A percentile compares a stretch with the other conserved stretches of the same genome.
Conservation (phyloP, 179 eudicot genomes). For the Dionaea muscipula region DNA sequence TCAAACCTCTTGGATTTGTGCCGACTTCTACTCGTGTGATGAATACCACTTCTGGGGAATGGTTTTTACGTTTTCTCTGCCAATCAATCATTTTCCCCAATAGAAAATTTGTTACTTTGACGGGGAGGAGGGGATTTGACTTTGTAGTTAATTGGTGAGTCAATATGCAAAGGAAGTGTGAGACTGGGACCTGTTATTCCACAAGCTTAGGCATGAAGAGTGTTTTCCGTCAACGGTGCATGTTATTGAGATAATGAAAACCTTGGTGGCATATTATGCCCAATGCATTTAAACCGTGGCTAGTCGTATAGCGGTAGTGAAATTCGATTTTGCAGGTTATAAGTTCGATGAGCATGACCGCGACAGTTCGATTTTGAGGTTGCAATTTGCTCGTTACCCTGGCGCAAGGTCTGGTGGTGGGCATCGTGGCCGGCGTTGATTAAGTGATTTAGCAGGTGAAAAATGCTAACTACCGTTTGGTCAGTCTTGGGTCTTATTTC, state of each 20-base stretch:
- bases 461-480: slow-evolving; percentile 19
- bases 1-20: too few relatives aligned
- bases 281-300: slow-evolving; percentile 18
- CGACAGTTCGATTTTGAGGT: slow-evolving; percentile 49
- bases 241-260: neutral
- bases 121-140: too few relatives aligned
- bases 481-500: slow-evolving; percentile 23
- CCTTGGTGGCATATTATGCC: slow-evolving; percentile 2
- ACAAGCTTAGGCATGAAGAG: neutral
- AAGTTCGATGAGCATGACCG: slow-evolving; percentile 78
- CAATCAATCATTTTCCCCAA: too few relatives aligned
- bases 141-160: too few relatives aligned
- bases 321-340: slow-evolving; percentile 87
- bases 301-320: slow-evolving; percentile 31
- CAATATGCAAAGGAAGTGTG: too few relatives aligned
- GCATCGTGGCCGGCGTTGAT: slow-evolving; percentile 66
- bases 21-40: too few relatives aligned
- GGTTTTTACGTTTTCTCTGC: too few relatives aligned
- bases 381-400: slow-evolving; percentile 81
- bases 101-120: too few relatives aligned
- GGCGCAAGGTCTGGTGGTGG: slow-evolving; percentile 80
- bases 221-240: too few relatives aligned
- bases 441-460: slow-evolving; percentile 43
- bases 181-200: neutral
- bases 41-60: too few relatives aligned